phyloP scores from a whole-genome alignment of 257 asterid genomes.

The Handroanthus guayacan region DNA sequence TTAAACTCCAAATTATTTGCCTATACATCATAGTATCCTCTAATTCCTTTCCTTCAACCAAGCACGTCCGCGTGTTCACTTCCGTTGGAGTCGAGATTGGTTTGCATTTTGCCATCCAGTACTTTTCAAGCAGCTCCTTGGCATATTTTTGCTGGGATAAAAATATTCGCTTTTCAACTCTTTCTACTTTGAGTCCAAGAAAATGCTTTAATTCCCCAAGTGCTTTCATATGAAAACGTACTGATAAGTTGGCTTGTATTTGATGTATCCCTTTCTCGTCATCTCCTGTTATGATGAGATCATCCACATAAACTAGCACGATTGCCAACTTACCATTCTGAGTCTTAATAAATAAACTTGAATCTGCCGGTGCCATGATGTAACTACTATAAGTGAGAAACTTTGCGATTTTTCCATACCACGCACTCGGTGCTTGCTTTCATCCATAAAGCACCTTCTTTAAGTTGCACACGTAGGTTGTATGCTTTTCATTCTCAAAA shows the following conservation, averaged over 20 bases:
- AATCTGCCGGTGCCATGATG: background rate
- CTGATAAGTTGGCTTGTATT: background rate
- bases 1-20: background rate
- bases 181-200: no score
- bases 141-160: background rate
- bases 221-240: background rate
- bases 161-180: background rate
- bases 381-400: background rate
- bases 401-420: no score
- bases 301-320: background rate
- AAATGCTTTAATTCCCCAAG: no score
- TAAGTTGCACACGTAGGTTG: background rate
- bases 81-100: background rate
- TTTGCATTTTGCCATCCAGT: background rate
- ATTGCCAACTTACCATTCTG: background rate
- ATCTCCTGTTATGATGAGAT: background rate
- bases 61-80: background rate
- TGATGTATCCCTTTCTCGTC: background rate
- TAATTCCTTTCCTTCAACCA: background rate
- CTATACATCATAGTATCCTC: background rate
- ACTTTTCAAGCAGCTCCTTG: background rate
- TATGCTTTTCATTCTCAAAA: background rate
- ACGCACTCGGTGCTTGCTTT: no score
- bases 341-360: background rate
- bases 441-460: no score